Evolutionary conservation across 768 basidiomycete species (phyloP).

Genomic region (Pleurotus tuoliensis): DNA sequence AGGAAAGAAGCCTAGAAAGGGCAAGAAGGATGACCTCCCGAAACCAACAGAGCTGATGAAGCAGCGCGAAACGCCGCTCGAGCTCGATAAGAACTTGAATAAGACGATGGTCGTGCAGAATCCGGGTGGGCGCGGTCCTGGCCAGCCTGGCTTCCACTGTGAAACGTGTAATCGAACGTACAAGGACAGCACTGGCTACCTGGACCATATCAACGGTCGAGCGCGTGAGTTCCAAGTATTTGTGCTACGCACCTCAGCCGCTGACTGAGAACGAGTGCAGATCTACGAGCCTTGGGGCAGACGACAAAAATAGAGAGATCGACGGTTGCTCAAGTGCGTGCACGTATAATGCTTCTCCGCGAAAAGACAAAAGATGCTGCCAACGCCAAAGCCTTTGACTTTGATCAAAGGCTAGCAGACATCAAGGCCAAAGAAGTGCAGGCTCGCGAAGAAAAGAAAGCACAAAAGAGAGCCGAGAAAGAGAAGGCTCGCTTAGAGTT

Average conservation of each 20-base stretch:
- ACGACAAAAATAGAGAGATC: slow-evolving; percentile 89
- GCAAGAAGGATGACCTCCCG: slow-evolving; percentile 72
- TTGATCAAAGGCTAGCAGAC: slow-evolving; percentile 83
- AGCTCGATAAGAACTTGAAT: slow-evolving; percentile 90
- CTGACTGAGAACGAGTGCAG: slow-evolving; percentile 34
- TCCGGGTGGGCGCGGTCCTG: slow-evolving; percentile 76
- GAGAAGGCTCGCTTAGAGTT: slow-evolving; percentile 68
- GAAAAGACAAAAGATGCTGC: slow-evolving; percentile 84
- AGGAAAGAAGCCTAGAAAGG: slow-evolving; percentile 83
- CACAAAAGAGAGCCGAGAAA: slow-evolving; percentile 74
- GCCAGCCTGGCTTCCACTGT: slow-evolving; percentile 92
- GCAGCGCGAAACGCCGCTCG: slow-evolving; percentile 77
- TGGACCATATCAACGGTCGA: slow-evolving; percentile 95
- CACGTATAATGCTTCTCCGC: slow-evolving; percentile 81
- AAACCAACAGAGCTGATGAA: slow-evolving; percentile 94
- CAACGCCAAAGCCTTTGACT: slow-evolving; percentile 88
- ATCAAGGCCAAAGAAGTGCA: slow-evolving; percentile 71
- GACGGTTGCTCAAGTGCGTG: slow-evolving; percentile 88
- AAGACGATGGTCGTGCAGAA: slow-evolving; percentile 95
- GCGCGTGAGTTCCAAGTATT: slow-evolving; percentile 61
- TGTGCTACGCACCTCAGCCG: not conserved
- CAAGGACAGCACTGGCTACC: slow-evolving; percentile 90
- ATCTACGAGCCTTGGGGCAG: slow-evolving; percentile 92
- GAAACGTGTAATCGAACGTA: slow-evolving; percentile 88
- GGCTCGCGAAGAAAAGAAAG: slow-evolving; percentile 69